These are phyloP conservation scores for Zygnema cylindricum DNA, from an alignment of 139 green algal species.

Conservation along the genomic window DNA sequence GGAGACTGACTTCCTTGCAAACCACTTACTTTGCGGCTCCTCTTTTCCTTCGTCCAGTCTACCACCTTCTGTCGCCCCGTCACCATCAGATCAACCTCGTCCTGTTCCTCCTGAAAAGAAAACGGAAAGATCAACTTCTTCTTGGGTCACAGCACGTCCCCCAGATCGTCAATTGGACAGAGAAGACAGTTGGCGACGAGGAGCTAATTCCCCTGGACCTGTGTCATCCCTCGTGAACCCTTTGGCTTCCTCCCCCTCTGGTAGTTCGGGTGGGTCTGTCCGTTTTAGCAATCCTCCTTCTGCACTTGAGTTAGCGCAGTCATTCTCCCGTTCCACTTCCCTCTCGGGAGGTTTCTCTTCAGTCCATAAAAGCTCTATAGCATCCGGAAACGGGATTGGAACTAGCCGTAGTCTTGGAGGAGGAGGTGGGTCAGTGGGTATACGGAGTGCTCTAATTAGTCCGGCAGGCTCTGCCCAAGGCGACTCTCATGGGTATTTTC, in stretches of 20 bases:
- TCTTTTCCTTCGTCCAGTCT: background rate
- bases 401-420: background rate
- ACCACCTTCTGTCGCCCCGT: background rate
- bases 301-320: background rate
- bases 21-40: background rate
- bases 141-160: background rate
- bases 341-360: background rate
- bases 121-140: slow-evolving; percentile 1
- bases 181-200: background rate
- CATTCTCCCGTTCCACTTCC: slow-evolving; percentile 13
- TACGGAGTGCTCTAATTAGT: background rate
- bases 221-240: background rate
- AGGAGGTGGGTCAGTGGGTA: background rate
- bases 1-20: background rate
- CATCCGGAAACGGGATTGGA: background rate
- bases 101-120: background rate
- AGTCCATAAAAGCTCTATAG: background rate
- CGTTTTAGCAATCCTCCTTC: background rate
- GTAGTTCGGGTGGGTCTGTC: background rate
- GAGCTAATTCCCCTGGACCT: background rate
- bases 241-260: background rate
- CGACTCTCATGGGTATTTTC: too few species aligned
- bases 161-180: background rate
- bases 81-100: background rate
- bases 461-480: too few species aligned